Percentiles rank a stretch among this genome's conserved stretches.
phyloP scores from a whole-genome alignment of 345 rosid genomes.

The Pistacia atlantica region DNA sequence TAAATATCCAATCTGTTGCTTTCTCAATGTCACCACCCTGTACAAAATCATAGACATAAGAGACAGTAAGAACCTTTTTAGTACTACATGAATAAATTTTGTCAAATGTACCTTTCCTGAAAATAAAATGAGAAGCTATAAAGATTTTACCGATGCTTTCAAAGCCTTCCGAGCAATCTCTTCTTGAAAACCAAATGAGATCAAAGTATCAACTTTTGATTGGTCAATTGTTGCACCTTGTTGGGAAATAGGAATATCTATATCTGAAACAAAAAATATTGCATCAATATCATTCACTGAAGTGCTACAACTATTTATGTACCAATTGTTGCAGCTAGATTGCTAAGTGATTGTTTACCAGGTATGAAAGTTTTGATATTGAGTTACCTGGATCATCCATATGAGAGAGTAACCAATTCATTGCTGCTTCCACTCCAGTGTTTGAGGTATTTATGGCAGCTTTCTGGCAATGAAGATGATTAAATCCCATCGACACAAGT shows the following conservation, averaged over 20 bases:
- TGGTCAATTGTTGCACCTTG: conserved; percentile 51
- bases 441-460: conserved; percentile 86
- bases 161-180: conserved; percentile 84
- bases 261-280: conserved; percentile 48
- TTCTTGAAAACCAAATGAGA: conserved; percentile 91
- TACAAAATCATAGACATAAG: conserved; percentile 11
- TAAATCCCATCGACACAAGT: conserved; percentile 93
- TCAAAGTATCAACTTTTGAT: conserved; percentile 71
- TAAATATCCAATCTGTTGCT: conserved; percentile 99
- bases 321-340: neutral
- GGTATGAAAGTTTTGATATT: neutral
- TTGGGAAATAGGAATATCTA: conserved; percentile 67
- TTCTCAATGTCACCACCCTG: conserved; percentile 94
- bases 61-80: neutral
- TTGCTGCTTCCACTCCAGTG: conserved; percentile 92
- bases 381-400: conserved; percentile 91
- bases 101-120: neutral
- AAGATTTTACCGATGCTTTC: conserved; percentile 65
- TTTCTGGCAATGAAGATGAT: conserved; percentile 86
- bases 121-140: conserved; percentile 11
- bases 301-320: neutral
- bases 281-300: neutral
- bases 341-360: neutral
- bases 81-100: neutral
- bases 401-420: conserved; percentile 95